Percentiles rank a stretch among this genome's conserved stretches.
phyloP scores from a whole-genome alignment of 2,329 filamentous ascomycete genomes.

The Hymenoscyphus fraxineus region DNA sequence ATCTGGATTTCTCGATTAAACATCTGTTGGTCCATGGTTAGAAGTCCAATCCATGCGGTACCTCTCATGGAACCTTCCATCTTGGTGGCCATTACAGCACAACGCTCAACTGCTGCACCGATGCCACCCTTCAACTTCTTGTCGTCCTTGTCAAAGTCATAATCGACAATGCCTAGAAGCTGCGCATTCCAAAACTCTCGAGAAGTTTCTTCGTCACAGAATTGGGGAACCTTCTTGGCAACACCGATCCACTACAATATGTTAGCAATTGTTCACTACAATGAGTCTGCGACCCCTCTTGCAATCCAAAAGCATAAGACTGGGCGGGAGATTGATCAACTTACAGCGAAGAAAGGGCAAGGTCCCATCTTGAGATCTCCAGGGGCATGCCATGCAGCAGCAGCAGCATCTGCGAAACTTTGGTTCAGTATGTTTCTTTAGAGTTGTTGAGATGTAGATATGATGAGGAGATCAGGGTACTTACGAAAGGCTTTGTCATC shows the following conservation, averaged over 20 bases:
- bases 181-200: neutral
- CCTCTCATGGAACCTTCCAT: neutral
- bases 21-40: neutral
- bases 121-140: neutral
- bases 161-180: slow-evolving; percentile 4
- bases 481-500: neutral
- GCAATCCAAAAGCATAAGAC: neutral
- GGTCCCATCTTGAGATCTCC: neutral
- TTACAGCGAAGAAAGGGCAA: neutral
- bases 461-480: no score
- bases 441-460: no score
- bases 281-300: neutral
- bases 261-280: neutral
- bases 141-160: slow-evolving; percentile 3
- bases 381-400: neutral
- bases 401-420: no score
- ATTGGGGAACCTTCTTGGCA: neutral
- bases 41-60: neutral
- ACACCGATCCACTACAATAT: slow-evolving; percentile 1
- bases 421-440: no score
- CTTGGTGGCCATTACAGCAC: neutral
- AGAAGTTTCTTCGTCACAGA: neutral
- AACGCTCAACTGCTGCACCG: neutral
- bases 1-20: slow-evolving; percentile 3
- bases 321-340: neutral